Conservation (phyloP, 768 basidiomycete genomes). For the Sporobolomyces pararoseus region DNA sequence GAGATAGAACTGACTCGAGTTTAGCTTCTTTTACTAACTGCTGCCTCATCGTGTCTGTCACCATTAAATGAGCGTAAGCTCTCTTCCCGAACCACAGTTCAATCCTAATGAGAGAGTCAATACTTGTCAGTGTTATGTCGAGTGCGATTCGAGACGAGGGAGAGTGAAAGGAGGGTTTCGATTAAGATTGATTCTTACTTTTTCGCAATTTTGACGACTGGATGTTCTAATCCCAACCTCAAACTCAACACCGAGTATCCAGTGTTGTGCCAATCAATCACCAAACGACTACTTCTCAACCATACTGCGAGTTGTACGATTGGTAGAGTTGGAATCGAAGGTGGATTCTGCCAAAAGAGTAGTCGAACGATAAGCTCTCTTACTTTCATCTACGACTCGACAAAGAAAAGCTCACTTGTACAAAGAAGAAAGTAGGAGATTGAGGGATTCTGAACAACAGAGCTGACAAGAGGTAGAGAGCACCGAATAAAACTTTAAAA, state of each 20-base stretch:
- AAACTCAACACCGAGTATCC: conserved; percentile 89
- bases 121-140: no score
- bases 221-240: conserved; percentile 65
- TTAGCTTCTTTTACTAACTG: conserved; percentile 68
- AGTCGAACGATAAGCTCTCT: neutral
- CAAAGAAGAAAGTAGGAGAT: conserved; percentile 79
- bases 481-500: conserved; percentile 71
- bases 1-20: conserved; percentile 68
- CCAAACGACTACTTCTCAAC: conserved; percentile 72
- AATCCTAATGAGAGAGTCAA: conserved; percentile 58
- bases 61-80: conserved; percentile 88
- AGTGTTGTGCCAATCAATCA: conserved; percentile 99
- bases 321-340: conserved; percentile 87
- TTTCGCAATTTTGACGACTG: conserved; percentile 68
- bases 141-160: no score
- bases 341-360: conserved; percentile 84
- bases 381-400: neutral
- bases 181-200: no score
- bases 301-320: conserved; percentile 70
- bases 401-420: conserved; percentile 64
- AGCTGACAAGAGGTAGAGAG: conserved; percentile 60
- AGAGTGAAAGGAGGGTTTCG: no score
- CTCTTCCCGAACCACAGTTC: conserved; percentile 71
- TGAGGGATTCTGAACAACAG: conserved; percentile 61
- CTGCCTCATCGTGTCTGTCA: conserved; percentile 80